Evolutionary conservation across 805 yeast species (phyloP), one percentile per base, ranked within the genome.

Genomic region (Scheffersomyces stipitis): DNA sequence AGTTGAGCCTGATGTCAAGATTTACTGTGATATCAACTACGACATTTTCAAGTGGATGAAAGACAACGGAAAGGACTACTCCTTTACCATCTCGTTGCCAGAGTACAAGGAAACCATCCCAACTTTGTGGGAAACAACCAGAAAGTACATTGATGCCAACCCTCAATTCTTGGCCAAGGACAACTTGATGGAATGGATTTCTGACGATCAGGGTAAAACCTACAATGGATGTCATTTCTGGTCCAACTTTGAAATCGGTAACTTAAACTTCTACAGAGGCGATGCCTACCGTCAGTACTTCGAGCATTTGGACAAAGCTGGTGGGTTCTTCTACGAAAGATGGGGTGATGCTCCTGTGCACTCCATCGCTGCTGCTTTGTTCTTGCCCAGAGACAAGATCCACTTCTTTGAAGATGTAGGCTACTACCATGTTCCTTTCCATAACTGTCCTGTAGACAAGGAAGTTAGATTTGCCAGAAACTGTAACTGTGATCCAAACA

Each of bases 311-410:
- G 96, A 88, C 62, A 61, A 76, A 44, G 76, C 83, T 12, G 96
- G 96, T 59, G 96, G 96, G n/a, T 88, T 88, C 67, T 88, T 84
- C 68, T 88, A 87, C 61, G 89, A 85, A 69, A 76, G 96, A 64
- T 86, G 95, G 96, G 95, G 96, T 51, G 96, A 87, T 62, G 96
- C 95, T 18, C 96, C 96, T 24, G 83, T 87, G 33, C 96, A 87
- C 62, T 84, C 95, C 4, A 81, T 87, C 52, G 96, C 93, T 22
- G 96, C 86, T 15, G 69, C 93, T 4, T 66, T 88, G 46, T 85
- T 88, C 66, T 57, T 86, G 60, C 79, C 84, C 37, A 78, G 75
- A 58, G 80, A 77, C 43, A 69, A 81, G 54, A 65, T 88, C 33
- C 95, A 88, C 55, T 58, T 83, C 72, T 89, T 89, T 58, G 83